phyloP scores from a whole-genome alignment of 495 filamentous ascomycete genomes.

The Neurospora cerealis region DNA sequence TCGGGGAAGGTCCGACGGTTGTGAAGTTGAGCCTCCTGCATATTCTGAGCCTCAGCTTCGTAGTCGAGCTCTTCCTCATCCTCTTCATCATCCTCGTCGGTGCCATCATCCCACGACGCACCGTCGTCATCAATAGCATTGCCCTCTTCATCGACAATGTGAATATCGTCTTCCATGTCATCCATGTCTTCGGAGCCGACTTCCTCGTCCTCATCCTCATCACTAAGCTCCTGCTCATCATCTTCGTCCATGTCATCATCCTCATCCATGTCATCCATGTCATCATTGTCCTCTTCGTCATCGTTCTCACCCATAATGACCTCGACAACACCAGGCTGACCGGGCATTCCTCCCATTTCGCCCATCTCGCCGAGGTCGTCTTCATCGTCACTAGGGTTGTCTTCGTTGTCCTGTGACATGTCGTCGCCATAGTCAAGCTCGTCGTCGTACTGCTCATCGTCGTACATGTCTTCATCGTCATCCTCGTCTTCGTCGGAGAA shows the following conservation, averaged over 20 bases:
- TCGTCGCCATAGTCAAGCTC: slow-evolving; percentile 89
- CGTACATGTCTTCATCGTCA: slow-evolving; percentile 74
- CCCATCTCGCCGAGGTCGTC: slow-evolving; percentile 72
- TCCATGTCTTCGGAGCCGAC: slow-evolving; percentile 40
- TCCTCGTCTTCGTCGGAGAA: slow-evolving; percentile 62
- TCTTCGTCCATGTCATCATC: slow-evolving; percentile 60
- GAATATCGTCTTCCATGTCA: slow-evolving; percentile 41
- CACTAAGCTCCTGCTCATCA: slow-evolving; percentile 40
- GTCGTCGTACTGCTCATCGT: slow-evolving; percentile 64
- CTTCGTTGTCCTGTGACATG: slow-evolving; percentile 67
- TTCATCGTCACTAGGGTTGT: slow-evolving; percentile 87
- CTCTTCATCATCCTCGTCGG: slow-evolving; percentile 44
- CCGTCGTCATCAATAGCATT: slow-evolving; percentile 43
- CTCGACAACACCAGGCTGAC: slow-evolving; percentile 65
- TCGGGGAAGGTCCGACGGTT: slow-evolving; percentile 41
- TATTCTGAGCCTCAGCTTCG: slow-evolving; percentile 34
- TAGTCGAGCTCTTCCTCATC: slow-evolving; percentile 44
- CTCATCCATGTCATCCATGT: slow-evolving; percentile 56
- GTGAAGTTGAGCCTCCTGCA: slow-evolving; percentile 31
- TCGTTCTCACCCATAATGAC: slow-evolving; percentile 77
- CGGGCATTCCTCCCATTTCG: slow-evolving; percentile 72
- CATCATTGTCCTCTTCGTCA: slow-evolving; percentile 52
- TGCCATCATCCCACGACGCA: slow-evolving; percentile 47
- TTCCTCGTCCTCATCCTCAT: slow-evolving; percentile 46
- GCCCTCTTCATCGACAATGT: slow-evolving; percentile 48